phyloP scores from a whole-genome alignment of 1,284 basidiomycete species.

The Cutaneotrichosporon dermatis region DNA sequence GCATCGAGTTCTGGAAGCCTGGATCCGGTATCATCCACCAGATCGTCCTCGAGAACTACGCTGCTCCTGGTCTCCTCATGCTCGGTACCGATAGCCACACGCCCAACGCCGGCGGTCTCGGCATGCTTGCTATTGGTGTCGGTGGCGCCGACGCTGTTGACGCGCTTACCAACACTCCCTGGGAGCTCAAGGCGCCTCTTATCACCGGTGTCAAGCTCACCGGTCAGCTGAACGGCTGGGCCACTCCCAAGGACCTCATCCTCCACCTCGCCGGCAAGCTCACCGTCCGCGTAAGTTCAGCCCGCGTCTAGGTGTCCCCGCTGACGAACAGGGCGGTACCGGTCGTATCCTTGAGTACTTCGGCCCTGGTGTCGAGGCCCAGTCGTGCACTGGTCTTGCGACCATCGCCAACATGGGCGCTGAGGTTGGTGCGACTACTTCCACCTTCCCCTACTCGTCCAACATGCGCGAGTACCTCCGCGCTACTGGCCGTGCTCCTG shows the following conservation, averaged over 20 bases:
- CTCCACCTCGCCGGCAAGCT: constrained; percentile 90
- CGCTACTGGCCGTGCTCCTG: constrained; percentile 83
- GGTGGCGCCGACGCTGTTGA: constrained; percentile 99
- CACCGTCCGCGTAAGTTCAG: constrained; percentile 71
- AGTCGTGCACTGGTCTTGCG: constrained; percentile 92
- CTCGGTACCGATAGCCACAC: constrained; percentile 85
- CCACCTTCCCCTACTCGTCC: constrained; percentile 90
- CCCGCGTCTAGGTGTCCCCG: not conserved
- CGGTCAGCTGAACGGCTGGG: constrained; percentile 84
- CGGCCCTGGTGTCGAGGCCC: constrained; percentile 82
- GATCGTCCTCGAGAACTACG: constrained; percentile 97
- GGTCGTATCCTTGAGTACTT: constrained; percentile 97
- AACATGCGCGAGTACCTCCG: constrained; percentile 85
- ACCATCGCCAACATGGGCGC: constrained; percentile 99
- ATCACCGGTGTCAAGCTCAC: constrained; percentile 87
- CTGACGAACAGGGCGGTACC: constrained; percentile 70
- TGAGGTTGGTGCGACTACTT: constrained; percentile 97
- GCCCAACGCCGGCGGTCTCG: constrained; percentile 95
- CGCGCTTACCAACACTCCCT: constrained; percentile 95
- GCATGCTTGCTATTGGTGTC: constrained; percentile 97
- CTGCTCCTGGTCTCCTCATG: constrained; percentile 63
- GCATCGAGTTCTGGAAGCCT: constrained; percentile 83
- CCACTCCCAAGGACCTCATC: constrained; percentile 95
- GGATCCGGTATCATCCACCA: constrained; percentile 91
- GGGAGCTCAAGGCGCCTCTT: constrained; percentile 94